phyloP scores from a whole-genome alignment of 805 yeast species.

The Nakazawaea holstii region DNA sequence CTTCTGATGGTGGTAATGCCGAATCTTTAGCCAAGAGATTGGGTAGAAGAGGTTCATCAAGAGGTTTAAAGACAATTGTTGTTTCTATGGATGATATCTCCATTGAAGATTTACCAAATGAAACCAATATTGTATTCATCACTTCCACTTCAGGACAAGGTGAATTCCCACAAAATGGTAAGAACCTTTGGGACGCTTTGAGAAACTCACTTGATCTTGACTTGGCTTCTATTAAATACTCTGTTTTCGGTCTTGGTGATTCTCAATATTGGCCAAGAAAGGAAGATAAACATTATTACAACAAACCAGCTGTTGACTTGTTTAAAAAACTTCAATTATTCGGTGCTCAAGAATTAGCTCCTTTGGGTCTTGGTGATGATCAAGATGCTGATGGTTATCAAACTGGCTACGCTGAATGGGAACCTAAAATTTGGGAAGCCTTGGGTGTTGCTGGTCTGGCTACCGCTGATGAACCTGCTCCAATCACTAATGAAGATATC shows the following conservation, averaged over 20 bases:
- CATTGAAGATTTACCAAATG: constrained; percentile 67
- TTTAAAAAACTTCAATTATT: constrained; percentile 56
- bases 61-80: constrained; percentile 67
- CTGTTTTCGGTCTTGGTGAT: constrained; percentile 78
- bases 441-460: constrained; percentile 80
- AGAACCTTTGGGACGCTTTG: constrained; percentile 67
- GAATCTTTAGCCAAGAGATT: constrained; percentile 75
- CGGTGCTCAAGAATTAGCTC: constrained; percentile 70
- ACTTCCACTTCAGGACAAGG: constrained; percentile 84
- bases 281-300: constrained; percentile 90
- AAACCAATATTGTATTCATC: constrained; percentile 62
- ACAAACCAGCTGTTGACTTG: constrained; percentile 82
- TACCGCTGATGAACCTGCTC: constrained; percentile 85
- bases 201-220: constrained; percentile 61
- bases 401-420: constrained; percentile 91
- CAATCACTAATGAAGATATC: constrained; percentile 93
- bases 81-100: constrained; percentile 68
- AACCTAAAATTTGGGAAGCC: constrained; percentile 77
- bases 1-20: constrained; percentile 91
- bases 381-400: constrained; percentile 95
- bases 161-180: constrained; percentile 81
- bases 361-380: constrained; percentile 90
- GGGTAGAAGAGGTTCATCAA: constrained; percentile 70
- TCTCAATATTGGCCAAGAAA: constrained; percentile 95
- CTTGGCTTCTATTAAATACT: constrained; percentile 47